These are phyloP conservation scores for Fusarium poae DNA, from an alignment of 2,329 filamentous ascomycete species.

Conservation along the genomic window DNA sequence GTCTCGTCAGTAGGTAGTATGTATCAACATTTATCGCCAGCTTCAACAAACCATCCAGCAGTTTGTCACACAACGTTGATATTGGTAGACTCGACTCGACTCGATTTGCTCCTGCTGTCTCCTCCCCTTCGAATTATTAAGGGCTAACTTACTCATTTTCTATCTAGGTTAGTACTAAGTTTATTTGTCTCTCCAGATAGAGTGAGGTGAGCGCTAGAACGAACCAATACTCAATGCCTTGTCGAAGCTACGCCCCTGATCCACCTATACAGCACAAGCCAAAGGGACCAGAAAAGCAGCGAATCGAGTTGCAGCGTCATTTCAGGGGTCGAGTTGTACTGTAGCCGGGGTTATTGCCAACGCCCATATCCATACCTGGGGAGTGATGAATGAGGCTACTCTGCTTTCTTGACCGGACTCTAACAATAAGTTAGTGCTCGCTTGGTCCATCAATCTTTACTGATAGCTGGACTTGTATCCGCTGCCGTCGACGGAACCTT, in stretches of 20 bases:
- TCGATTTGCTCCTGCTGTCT: constrained; percentile 11
- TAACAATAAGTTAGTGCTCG: constrained; percentile 24
- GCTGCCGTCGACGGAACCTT: constrained; percentile 37
- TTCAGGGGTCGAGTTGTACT: constrained; percentile 30
- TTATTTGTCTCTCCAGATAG: constrained; percentile 23
- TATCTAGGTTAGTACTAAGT: background rate
- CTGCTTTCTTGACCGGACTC: constrained; percentile 30
- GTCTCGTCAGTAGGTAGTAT: constrained; percentile 12
- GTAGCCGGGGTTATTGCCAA: constrained; percentile 40
- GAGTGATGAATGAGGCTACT: constrained; percentile 34
- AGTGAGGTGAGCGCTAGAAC: constrained; percentile 4
- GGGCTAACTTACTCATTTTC: constrained; percentile 1
- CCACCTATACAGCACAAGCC: constrained; percentile 46
- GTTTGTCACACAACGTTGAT: constrained; percentile 22
- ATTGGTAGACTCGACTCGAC: constrained; percentile 13
- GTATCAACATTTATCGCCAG: constrained; percentile 7
- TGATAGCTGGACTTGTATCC: constrained; percentile 19
- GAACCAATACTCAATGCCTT: constrained; percentile 18
- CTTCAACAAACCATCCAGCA: constrained; percentile 18
- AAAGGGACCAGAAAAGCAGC: constrained; percentile 34
- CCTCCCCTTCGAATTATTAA: constrained; percentile 17
- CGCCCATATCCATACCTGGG: constrained; percentile 29
- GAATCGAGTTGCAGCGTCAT: constrained; percentile 37
- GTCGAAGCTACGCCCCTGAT: constrained; percentile 44
- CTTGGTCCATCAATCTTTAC: constrained; percentile 25